Percentiles rank a stretch among this genome's conserved stretches.
Evolutionary conservation across 148 eudicot genomes (phyloP).

Genomic region (Spergularia marina): DNA sequence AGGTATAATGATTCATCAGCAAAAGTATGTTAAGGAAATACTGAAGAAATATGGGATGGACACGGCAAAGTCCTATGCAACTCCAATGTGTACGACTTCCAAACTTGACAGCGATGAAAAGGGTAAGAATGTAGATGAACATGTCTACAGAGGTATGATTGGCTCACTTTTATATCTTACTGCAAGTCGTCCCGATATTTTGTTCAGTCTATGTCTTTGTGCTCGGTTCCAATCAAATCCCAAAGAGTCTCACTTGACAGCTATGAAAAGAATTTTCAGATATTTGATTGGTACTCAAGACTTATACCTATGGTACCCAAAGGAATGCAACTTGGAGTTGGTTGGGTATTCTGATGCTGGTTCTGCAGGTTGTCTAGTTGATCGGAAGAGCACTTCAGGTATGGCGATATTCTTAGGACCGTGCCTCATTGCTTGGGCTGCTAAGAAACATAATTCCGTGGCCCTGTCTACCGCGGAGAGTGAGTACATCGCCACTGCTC

Average conservation of each 20-base stretch:
- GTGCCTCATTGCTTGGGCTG: background rate
- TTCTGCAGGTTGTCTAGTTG: too few relatives aligned
- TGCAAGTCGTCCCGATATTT: too few relatives aligned
- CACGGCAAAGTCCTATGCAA: background rate
- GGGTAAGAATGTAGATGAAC: too few relatives aligned
- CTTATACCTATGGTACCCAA: background rate
- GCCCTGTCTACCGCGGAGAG: slow-evolving; percentile 8
- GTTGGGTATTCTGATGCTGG: too few relatives aligned
- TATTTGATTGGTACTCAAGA: background rate
- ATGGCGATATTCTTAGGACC: background rate
- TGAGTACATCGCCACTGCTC: background rate
- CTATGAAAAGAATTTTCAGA: background rate
- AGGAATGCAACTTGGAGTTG: too few relatives aligned
- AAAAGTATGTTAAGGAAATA: background rate
- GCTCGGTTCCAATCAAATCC: background rate
- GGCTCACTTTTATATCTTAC: too few relatives aligned
- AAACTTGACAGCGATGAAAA: background rate
- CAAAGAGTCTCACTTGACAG: background rate
- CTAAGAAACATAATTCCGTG: background rate
- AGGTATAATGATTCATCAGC: background rate
- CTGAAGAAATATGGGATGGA: slow-evolving; percentile 9
- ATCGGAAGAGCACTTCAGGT: background rate
- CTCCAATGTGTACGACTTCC: background rate
- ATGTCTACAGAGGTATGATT: too few relatives aligned
- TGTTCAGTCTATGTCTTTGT: too few relatives aligned